Evolutionary conservation across 352 stramenopile genomes (phyloP).

Genomic region (Pythium dissimile): DNA sequence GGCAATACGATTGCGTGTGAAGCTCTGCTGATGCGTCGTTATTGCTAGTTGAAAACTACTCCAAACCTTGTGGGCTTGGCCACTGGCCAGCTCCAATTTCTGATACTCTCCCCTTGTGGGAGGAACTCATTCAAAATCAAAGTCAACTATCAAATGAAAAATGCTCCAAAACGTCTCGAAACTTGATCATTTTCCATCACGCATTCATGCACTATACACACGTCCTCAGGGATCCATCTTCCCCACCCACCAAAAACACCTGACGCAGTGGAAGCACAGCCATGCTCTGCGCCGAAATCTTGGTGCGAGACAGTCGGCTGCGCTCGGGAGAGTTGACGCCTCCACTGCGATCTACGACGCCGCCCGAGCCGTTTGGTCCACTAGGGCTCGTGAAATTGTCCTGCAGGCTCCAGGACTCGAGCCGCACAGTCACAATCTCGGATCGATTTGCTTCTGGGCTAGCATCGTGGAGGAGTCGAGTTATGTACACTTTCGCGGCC

Average conservation of each 20-base stretch:
- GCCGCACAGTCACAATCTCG: slow-evolving; percentile 21
- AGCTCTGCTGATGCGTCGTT: slow-evolving; percentile 92
- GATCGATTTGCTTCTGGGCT: slow-evolving; percentile 14
- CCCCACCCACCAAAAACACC: slow-evolving; percentile 51
- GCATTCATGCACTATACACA: slow-evolving; percentile 9
- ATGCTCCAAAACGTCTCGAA: neutral
- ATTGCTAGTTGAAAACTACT: slow-evolving; percentile 96
- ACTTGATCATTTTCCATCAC: neutral
- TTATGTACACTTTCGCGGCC: slow-evolving; percentile 36
- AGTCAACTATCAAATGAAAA: too few relatives aligned
- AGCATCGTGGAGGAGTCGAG: slow-evolving; percentile 35
- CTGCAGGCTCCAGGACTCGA: slow-evolving; percentile 51
- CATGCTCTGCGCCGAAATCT: slow-evolving; percentile 34
- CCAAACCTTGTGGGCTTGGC: slow-evolving; percentile 87
- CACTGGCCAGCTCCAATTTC: slow-evolving; percentile 91
- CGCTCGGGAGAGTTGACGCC: slow-evolving; percentile 9
- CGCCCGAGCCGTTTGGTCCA: too few relatives aligned
- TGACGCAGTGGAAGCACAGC: slow-evolving; percentile 56
- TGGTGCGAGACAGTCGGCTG: slow-evolving; percentile 43
- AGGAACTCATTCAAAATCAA: slow-evolving; percentile 21
- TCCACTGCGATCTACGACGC: neutral
- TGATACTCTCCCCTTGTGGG: slow-evolving; percentile 76
- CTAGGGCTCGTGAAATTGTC: slow-evolving; percentile 23
- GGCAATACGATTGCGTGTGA: slow-evolving; percentile 92
- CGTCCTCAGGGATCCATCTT: slow-evolving; percentile 58